phyloP scores from a whole-genome alignment of 2,329 filamentous ascomycete species.

The Aspergillus sp. region DNA sequence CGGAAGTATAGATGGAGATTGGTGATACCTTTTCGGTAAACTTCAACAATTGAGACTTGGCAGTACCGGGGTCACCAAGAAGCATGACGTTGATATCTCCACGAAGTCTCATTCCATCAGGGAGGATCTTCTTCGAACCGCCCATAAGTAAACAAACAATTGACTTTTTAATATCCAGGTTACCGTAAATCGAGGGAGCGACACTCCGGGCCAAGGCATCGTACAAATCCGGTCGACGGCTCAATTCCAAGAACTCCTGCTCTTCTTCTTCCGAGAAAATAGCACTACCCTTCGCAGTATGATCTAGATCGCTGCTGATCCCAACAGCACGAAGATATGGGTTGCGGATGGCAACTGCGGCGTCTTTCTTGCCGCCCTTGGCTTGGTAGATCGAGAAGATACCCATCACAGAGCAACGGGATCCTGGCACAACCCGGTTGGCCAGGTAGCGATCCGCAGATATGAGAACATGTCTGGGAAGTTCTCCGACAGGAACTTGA shows the following conservation, averaged over 20 bases:
- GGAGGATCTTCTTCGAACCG: slow-evolving; percentile 94
- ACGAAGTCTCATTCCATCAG: slow-evolving; percentile 94
- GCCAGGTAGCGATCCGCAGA: slow-evolving; percentile 95
- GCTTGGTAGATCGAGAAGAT: slow-evolving; percentile 97
- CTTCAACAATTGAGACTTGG: slow-evolving; percentile 93
- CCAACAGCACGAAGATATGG: slow-evolving; percentile 91
- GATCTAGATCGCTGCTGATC: slow-evolving; percentile 82
- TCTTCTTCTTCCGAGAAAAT: slow-evolving; percentile 93
- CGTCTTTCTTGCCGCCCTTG: slow-evolving; percentile 75
- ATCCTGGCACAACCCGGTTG: slow-evolving; percentile 91
- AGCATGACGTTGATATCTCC: slow-evolving; percentile 97
- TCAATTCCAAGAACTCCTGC: slow-evolving; percentile 90
- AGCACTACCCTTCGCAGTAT: slow-evolving; percentile 75
- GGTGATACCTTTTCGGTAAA: slow-evolving; percentile 95
- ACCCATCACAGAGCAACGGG: slow-evolving; percentile 89
- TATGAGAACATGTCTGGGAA: slow-evolving; percentile 89
- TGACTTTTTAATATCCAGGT: slow-evolving; percentile 91
- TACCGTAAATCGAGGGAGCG: slow-evolving; percentile 95
- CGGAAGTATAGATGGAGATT: slow-evolving; percentile 97
- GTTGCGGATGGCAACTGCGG: slow-evolving; percentile 88
- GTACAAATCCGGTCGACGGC: slow-evolving; percentile 85
- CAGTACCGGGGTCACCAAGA: slow-evolving; percentile 94
- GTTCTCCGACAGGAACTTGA: slow-evolving; percentile 91
- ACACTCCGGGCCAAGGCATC: slow-evolving; percentile 84
- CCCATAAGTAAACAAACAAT: slow-evolving; percentile 90